Evolutionary conservation across 1,139 yeast genomes (phyloP), one percentile per base, ranked within the genome.

Genomic region (Taiozyma sp.): DNA sequence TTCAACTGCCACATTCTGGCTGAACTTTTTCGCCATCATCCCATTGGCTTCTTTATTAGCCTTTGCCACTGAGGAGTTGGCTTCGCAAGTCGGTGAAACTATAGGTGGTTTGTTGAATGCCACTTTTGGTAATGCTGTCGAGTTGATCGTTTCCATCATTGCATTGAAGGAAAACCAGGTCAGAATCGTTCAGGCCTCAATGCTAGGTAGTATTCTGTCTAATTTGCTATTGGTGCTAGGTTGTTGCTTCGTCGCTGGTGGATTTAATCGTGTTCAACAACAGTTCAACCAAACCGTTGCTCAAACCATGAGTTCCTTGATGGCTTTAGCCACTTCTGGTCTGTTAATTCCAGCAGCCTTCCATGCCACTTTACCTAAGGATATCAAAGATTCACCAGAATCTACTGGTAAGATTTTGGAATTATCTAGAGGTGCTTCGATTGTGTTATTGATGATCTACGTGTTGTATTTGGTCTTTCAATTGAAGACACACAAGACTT

Each of bases 241-340:
- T n/a, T 86, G 95, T 68, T 90, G 98, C 65, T 95, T 93, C 66
- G 71, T 93, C 34, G 93, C 90, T 47, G 99, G 99, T 50, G 99
- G 99, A 16, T 76, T 84, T 65, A 85, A 88, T 58, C 79, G 95
- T 54, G 77, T 84, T 44, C 95, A 88, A 67, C 99, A 93, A 68
- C 78, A 79, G 4, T 93, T 95, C 71, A 91, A 91, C 73, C 95
- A 86, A 68, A 91, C 98, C 0, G 97, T 91, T 11, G 99, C 99
- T 8, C 98, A 93, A 65, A 90, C 98, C 21, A 93, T 95, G 97
- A 83, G 93, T 32, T 88, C 97, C 3, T 76, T 93, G 59, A 80
- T 93, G 83, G 96, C 96, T 1, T 81, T 93, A 55, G 89, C 97
- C 0, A 85, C 95, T 44, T 85, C 93, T 37, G 90, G 97, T 1